Base-by-base conservation (phyloP, 768 basidiomycete species). In the Collybiopsis luxurians region DNA sequence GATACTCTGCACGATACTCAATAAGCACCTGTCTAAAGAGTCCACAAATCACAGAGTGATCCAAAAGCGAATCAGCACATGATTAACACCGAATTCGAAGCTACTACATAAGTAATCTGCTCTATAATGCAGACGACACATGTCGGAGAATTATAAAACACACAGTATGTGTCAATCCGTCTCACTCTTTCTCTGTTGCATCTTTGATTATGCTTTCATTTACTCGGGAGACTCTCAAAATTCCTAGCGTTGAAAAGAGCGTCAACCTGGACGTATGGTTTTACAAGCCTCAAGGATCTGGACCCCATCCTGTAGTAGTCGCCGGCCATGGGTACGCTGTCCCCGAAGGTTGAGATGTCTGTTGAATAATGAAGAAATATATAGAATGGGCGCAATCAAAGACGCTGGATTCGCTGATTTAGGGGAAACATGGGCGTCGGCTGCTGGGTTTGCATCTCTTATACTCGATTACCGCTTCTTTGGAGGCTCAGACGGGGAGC, bases 381-480 rank as follows among this genome's bases (percentile, higher is more conserved):
- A n/a, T n/a, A n/a, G n/a, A n/a, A n/a, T n/a, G 63, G 62, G 67
- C 5, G 59, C 64, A 10, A 64, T 66, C 21, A 68, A 68, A 45
- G 67, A 67, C 24, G 67, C 67, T 9, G 67, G 67, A 19, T 57
- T 66, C 11, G 65, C 63, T 4, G 61, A 57, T 10, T 69, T 69
- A 31, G 67, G 64, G 10, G 56, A 65, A 46, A 51, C 53, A 4
- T 69, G 67, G 67, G 67, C 67, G 5, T 27, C 23, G 6, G 63
- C 61, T 30, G 67, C 63, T 40, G 62, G 59, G 2, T 69, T 51
- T 24, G 67, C 67, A 6, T 66, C 67, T 4, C 61, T 69, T 34
- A 67, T 69, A 21, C 64, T 69, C 38, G 67, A 69, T 56, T 69
- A 67, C 60, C 65, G 67, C 11, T 42, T 52, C 21, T 68, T 69